Conservation (phyloP, 192 early-diverging fungal genomes). For the Tieghemiomyces parasiticus region DNA sequence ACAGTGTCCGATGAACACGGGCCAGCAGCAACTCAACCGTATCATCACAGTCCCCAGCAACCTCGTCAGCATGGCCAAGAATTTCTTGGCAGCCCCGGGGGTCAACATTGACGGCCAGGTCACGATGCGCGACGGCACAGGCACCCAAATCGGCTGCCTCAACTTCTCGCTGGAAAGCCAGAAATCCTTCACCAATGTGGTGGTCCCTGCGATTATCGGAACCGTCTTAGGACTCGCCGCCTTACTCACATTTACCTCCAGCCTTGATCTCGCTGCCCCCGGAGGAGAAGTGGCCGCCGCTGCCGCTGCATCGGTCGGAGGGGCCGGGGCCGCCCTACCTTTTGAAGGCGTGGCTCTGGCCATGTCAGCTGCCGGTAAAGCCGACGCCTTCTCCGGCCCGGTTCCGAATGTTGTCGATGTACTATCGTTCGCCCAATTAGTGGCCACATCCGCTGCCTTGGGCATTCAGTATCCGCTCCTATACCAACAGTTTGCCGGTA, state of each 20-base stretch:
- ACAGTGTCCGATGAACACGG: neutral
- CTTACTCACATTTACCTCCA: neutral
- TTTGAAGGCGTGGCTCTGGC: neutral
- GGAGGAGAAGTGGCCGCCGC: neutral
- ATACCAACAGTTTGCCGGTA: constrained; percentile 4
- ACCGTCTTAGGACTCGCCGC: neutral
- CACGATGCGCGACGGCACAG: neutral
- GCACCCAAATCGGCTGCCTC: constrained; percentile 3
- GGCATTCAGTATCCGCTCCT: neutral
- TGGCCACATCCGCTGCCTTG: neutral
- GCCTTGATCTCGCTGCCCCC: neutral
- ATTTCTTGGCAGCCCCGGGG: neutral
- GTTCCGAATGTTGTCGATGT: neutral
- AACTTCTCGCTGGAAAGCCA: neutral
- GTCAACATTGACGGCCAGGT: neutral
- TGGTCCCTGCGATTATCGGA: neutral
- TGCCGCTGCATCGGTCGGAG: neutral
- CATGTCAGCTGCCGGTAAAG: neutral
- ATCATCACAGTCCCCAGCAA: neutral
- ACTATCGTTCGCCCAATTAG: neutral
- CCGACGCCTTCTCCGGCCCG: constrained; percentile 5
- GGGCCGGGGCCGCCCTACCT: neutral
- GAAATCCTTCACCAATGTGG: neutral
- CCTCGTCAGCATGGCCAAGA: constrained; percentile 3
- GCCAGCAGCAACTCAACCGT: neutral